Evolutionary conservation across 345 rosid species (phyloP), one percentile per base, ranked within the genome.

Genomic region (Sisymbrium irio): DNA sequence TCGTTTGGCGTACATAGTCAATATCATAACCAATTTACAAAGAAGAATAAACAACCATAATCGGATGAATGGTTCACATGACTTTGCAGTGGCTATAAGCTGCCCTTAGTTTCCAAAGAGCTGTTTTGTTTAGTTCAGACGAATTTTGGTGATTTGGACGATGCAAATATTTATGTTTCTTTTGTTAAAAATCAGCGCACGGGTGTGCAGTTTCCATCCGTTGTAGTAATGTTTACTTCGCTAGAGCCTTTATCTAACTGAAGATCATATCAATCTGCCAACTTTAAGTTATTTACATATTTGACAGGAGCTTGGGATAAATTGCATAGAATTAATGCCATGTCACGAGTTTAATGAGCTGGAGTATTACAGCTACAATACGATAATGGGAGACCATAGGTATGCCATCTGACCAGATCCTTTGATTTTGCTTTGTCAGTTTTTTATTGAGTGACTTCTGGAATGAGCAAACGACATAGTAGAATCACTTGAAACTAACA

Each of bases 281-380:
- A 37, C 67, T 36, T 9, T 65, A 41, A 40, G 32, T 22, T 50
- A 55, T 81, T 59, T 76, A 32, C 62, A 65, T 59, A 77, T 80
- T 22, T 80, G 79, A 75, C 83, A 94, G 98, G 98, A 89, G 65
- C 96, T 94, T 79, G 98, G 98, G 64, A 78, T 94, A 75, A 94
- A 91, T 78, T 94, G 98, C 75, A 86, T 94, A 80, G 98, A 94
- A 76, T 69, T 91, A 76, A 91, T 94, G 98, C 98, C 98, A 54
- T 94, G 97, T 81, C 96, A 94, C 67, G 97, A 94, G 79, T 94
- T 94, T 78, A 94, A 94, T 76, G 98, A 94, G 83, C 83, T 94
- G 78, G 98, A 94, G 84, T 84, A 89, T 83, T 85, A 78, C 88
- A 86, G 87, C 82, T 88, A 91, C 87, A 94, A 91, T 81, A 74